Percentiles rank a stretch among this genome's conserved stretches.
Conservation (phyloP, 306 rosid species). For the Alnus rubra region DNA sequence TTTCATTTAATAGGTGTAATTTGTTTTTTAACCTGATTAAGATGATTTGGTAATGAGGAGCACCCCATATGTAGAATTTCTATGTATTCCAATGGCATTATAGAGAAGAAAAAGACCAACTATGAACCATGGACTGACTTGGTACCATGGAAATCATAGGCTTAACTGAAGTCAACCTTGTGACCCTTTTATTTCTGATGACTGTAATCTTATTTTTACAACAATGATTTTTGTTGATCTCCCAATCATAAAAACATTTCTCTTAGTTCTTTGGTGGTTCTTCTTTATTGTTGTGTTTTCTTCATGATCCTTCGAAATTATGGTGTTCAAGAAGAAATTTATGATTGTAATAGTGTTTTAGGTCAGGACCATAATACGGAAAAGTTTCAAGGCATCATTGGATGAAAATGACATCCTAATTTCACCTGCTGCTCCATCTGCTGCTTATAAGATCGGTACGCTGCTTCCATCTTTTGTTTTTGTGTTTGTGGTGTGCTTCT, state of each 20-base stretch:
- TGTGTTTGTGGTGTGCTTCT: not conserved
- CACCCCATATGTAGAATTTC: not conserved
- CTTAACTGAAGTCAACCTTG: not conserved
- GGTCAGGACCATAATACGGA: slow-evolving; percentile 92
- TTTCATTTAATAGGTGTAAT: slow-evolving; percentile 11
- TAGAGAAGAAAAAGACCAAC: not conserved
- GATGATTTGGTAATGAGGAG: slow-evolving; percentile 19
- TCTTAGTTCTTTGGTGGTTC: slow-evolving; percentile 13
- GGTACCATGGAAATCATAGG: not conserved
- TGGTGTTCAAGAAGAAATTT: slow-evolving; percentile 27
- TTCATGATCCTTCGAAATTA: slow-evolving; percentile 18
- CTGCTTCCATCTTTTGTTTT: slow-evolving; percentile 21
- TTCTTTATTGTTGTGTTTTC: slow-evolving; percentile 9
- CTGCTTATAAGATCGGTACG: slow-evolving; percentile 91
- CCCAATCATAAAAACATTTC: not conserved
- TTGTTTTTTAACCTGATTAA: slow-evolving; percentile 15
- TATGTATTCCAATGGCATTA: not conserved
- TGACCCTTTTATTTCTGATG: not conserved
- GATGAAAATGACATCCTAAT: slow-evolving; percentile 80
- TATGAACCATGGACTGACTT: slow-evolving; percentile 7
- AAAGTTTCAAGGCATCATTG: slow-evolving; percentile 83
- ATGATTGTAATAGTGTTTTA: slow-evolving; percentile 38
- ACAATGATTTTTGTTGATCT: not conserved
- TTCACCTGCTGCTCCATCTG: slow-evolving; percentile 96
- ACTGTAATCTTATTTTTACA: not conserved